These are phyloP conservation scores for Moniliella sp. DNA, from an alignment of 1,284 basidiomycete species.

Conservation along the genomic window DNA sequence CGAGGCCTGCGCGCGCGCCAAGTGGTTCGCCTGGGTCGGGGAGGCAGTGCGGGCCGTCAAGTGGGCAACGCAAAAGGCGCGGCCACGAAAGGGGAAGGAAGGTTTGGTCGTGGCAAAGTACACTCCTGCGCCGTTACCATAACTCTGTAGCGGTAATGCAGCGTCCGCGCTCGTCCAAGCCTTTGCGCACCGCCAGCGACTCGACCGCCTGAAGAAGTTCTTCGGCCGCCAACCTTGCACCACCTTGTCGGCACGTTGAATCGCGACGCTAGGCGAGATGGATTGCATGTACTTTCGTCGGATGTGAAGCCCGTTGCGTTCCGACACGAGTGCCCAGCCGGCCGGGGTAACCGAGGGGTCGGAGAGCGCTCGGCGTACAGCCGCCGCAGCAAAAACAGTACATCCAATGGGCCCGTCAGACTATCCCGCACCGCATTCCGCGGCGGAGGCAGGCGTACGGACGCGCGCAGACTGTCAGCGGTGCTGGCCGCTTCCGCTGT, in stretches of 20 bases:
- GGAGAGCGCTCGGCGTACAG: slow-evolving; percentile 33
- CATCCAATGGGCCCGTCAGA: slow-evolving; percentile 25
- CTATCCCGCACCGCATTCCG: not conserved
- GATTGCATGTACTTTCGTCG: slow-evolving; percentile 54
- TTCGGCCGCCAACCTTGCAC: slow-evolving; percentile 85
- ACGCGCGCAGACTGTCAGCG: too few relatives aligned
- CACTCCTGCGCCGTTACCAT: slow-evolving; percentile 51
- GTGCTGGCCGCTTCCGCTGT: too few relatives aligned
- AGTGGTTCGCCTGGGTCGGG: too few relatives aligned
- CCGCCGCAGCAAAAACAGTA: slow-evolving; percentile 21
- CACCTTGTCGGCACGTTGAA: slow-evolving; percentile 72
- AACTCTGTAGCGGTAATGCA: slow-evolving; percentile 53
- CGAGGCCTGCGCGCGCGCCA: too few relatives aligned
- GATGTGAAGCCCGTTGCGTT: slow-evolving; percentile 54
- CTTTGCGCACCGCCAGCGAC: slow-evolving; percentile 44
- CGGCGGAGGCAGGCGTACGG: not conserved
- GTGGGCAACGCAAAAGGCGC: slow-evolving; percentile 61
- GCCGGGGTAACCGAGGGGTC: slow-evolving; percentile 38
- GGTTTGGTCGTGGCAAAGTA: slow-evolving; percentile 40
- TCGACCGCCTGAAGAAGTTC: slow-evolving; percentile 53
- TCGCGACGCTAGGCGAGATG: slow-evolving; percentile 58
- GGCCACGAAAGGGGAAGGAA: slow-evolving; percentile 71
- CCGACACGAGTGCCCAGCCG: slow-evolving; percentile 60
- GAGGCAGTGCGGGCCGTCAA: slow-evolving; percentile 44
- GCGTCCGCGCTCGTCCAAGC: slow-evolving; percentile 67